Evolutionary conservation across 192 early-diverging fungal genomes (phyloP).

Genomic region (Rhizoclosmatium sp.): DNA sequence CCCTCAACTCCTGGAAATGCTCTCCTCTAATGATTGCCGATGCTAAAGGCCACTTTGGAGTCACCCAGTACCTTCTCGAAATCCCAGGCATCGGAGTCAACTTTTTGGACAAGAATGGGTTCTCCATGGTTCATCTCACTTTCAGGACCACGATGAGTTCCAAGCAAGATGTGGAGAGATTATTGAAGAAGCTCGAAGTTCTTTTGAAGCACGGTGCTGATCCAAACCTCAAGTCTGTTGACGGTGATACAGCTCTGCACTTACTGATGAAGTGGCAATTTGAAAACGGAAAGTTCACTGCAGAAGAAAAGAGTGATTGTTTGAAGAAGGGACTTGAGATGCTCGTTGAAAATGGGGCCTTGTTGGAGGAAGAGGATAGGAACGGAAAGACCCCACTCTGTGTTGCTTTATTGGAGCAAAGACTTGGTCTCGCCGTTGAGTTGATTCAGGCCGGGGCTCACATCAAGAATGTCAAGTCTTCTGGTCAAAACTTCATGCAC

Average conservation of each 20-base stretch:
- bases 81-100: constrained; percentile 49
- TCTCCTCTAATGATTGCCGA: constrained; percentile 60
- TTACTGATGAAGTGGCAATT: constrained; percentile 17
- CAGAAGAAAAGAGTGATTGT: too few relatives aligned
- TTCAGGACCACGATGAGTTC: constrained; percentile 24
- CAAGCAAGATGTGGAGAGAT: constrained; percentile 28
- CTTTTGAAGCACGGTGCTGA: constrained; percentile 45
- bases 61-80: constrained; percentile 51
- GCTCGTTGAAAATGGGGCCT: constrained; percentile 33
- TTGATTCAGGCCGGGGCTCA: constrained; percentile 21
- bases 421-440: background rate
- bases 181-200: background rate
- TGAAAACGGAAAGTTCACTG: background rate
- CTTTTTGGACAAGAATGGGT: constrained; percentile 57
- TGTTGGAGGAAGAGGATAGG: constrained; percentile 8
- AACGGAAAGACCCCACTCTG: constrained; percentile 29
- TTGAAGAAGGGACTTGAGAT: constrained; percentile 17
- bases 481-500: background rate
- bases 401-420: background rate
- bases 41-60: constrained; percentile 58
- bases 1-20: constrained; percentile 58
- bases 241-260: constrained; percentile 47
- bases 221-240: constrained; percentile 43
- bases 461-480: constrained; percentile 21
- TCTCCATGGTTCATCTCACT: constrained; percentile 54